A percentile compares a stretch with the other conserved stretches of the same genome.
These are phyloP conservation scores for Flaveria robusta DNA, from an alignment of 129 eudicot species.

Conservation along the genomic window DNA sequence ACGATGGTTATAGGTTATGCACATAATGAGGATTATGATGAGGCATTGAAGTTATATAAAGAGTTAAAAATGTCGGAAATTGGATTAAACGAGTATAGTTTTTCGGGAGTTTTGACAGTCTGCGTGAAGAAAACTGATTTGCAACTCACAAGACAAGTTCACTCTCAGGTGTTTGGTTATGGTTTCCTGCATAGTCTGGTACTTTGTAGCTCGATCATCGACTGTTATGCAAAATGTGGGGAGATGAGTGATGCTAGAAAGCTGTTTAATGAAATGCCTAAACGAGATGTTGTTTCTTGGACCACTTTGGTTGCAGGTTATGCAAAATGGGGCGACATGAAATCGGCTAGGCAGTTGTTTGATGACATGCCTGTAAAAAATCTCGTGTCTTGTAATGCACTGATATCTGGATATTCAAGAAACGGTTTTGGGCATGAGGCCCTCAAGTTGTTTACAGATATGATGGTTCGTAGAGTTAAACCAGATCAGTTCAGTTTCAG, in stretches of 20 bases:
- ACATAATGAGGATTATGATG: conserved; percentile 38
- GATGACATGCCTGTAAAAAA: conserved; percentile 61
- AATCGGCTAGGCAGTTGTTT: conserved; percentile 52
- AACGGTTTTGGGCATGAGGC: conserved; percentile 49
- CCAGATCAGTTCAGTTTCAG: conserved; percentile 82
- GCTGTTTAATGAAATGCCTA: conserved; percentile 65
- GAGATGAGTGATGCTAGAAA: conserved; percentile 55
- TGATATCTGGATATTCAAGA: conserved; percentile 74
- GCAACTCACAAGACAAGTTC: conserved; percentile 56
- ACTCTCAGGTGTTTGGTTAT: conserved; percentile 50
- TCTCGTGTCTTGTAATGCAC: conserved; percentile 67
- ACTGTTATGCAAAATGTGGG: conserved; percentile 71
- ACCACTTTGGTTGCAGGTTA: conserved; percentile 71
- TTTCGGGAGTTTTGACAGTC: conserved; percentile 62
- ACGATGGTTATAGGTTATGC: conserved; percentile 76
- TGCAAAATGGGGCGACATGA: conserved; percentile 58
- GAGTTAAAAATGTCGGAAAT: conserved; percentile 46
- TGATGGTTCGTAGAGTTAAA: conserved; percentile 43
- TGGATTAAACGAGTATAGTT: conserved; percentile 59
- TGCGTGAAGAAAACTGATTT: conserved; percentile 54
- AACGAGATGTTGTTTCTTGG: conserved; percentile 67
- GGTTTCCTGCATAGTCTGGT: conserved; percentile 60
- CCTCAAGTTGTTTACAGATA: conserved; percentile 52
- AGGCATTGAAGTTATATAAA: conserved; percentile 56
- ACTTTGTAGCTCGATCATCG: conserved; percentile 63